Conservation (phyloP, 2,329 filamentous ascomycete species). For the Podosphaera fusca region DNA sequence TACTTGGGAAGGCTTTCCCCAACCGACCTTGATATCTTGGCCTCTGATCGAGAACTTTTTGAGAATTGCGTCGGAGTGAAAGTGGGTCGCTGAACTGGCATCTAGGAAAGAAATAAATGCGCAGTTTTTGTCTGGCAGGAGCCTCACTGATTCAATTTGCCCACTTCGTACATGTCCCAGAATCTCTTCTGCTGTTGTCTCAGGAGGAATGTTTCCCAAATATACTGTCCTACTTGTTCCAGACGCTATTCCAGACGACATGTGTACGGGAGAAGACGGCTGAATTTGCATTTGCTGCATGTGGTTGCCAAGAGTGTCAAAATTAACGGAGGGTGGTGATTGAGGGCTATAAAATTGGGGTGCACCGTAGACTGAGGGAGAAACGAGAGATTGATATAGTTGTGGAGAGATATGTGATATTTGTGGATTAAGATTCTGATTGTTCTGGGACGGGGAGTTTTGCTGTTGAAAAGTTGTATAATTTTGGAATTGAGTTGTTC, state of each 20-base stretch:
- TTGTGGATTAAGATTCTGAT: conserved; percentile 44
- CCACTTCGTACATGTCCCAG: conserved; percentile 88
- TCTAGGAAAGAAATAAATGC: conserved; percentile 98
- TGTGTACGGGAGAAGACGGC: conserved; percentile 51
- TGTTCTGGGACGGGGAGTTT: conserved; percentile 28
- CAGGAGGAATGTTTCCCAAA: conserved; percentile 91
- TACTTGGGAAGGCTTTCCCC: conserved; percentile 96
- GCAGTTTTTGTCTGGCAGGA: conserved; percentile 97
- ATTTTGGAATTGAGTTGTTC: conserved; percentile 78
- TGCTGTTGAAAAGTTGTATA: conserved; percentile 51
- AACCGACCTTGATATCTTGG: conserved; percentile 98
- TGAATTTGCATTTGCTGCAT: conserved; percentile 24
- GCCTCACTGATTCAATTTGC: conserved; percentile 94
- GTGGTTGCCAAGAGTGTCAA: conserved; percentile 24
- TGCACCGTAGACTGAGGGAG: conserved; percentile 60
- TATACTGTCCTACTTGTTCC: conserved; percentile 94
- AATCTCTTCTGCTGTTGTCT: conserved; percentile 92
- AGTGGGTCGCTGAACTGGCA: conserved; percentile 90
- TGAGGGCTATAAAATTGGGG: conserved; percentile 68
- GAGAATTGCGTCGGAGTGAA: conserved; percentile 97
- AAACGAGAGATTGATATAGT: conserved; percentile 65
- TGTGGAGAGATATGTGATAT: conserved; percentile 61
- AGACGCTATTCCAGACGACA: conserved; percentile 59
- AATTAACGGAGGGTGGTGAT: conserved; percentile 54
- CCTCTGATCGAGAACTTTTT: conserved; percentile 98